Evolutionary conservation across 768 basidiomycete genomes (phyloP).

Genomic region (Auricularia heimuer): DNA sequence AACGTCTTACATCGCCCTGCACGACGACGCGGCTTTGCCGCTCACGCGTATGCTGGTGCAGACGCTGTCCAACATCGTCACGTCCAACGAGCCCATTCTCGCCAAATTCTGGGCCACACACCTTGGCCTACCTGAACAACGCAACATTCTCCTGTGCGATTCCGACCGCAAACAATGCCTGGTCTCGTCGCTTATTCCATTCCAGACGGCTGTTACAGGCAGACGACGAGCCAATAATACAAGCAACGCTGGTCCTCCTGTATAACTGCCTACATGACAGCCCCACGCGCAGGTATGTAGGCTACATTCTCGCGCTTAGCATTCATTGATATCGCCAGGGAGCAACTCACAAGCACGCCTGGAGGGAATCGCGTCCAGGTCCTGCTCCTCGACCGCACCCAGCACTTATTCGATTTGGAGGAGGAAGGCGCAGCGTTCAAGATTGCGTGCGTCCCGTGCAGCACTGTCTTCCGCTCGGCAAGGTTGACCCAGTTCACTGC

Average conservation of each 20-base stretch:
- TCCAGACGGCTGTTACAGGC: conserved; percentile 44
- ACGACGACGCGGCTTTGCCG: conserved; percentile 53
- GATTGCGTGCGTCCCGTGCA: conserved; percentile 43
- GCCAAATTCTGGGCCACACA: conserved; percentile 54
- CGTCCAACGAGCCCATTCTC: conserved; percentile 52
- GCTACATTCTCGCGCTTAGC: conserved; percentile 12
- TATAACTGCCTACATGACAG: conserved; percentile 60
- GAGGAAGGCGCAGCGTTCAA: conserved; percentile 64
- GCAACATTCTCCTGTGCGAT: conserved; percentile 63
- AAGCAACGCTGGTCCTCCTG: conserved; percentile 59
- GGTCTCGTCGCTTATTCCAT: neutral
- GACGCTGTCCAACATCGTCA: conserved; percentile 75
- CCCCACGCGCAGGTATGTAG: conserved; percentile 40
- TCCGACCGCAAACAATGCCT: neutral
- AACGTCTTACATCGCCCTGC: conserved; percentile 64
- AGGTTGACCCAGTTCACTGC: too few species aligned
- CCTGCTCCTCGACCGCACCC: conserved; percentile 60
- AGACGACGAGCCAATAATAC: conserved; percentile 49
- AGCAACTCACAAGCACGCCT: conserved; percentile 40
- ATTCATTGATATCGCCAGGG: conserved; percentile 25
- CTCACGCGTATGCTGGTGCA: conserved; percentile 64
- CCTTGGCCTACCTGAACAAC: conserved; percentile 59
- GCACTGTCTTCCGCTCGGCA: too few species aligned
- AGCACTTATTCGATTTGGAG: conserved; percentile 56
- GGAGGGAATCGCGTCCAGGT: conserved; percentile 60